These are phyloP conservation scores for Talaromyces proteolyticus DNA, from an alignment of 495 filamentous ascomycete genomes.

Conservation along the genomic window DNA sequence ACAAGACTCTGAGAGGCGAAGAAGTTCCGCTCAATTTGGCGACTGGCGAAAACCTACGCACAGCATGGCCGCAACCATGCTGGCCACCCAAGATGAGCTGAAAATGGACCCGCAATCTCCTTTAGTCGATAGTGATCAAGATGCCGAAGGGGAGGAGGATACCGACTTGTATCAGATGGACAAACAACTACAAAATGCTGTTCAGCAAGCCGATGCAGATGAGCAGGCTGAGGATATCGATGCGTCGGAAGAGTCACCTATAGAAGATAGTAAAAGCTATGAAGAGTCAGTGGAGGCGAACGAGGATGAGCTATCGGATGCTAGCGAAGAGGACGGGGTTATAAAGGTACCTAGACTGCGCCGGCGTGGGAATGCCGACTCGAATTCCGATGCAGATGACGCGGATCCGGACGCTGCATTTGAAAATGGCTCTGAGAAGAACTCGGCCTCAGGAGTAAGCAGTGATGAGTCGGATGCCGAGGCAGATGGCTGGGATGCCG, in stretches of 20 bases:
- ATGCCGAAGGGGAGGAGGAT: conserved; percentile 48
- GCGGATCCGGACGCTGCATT: conserved; percentile 36
- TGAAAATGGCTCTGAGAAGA: conserved; percentile 32
- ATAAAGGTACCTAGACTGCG: conserved; percentile 21
- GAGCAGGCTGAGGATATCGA: conserved; percentile 39
- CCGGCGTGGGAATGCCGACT: conserved; percentile 16
- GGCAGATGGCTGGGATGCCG: conserved; percentile 59
- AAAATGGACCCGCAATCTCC: conserved; percentile 27
- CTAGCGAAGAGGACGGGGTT: conserved; percentile 38
- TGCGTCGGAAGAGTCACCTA: conserved; percentile 24
- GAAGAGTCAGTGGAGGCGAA: conserved; percentile 34
- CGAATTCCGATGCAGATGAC: conserved; percentile 22
- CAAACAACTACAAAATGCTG: conserved; percentile 42
- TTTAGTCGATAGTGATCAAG: conserved; percentile 41
- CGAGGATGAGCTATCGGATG: conserved; percentile 29
- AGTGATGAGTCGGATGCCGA: conserved; percentile 63
- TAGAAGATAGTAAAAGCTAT: conserved; percentile 5
- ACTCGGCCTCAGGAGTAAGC: conserved; percentile 48
- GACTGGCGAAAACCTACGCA: conserved; percentile 32
- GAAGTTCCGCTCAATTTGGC: conserved; percentile 32
- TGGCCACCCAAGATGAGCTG: conserved; percentile 34
- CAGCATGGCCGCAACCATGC: conserved; percentile 42
- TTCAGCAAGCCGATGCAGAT: conserved; percentile 47
- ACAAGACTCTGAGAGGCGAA: background rate
- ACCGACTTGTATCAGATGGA: conserved; percentile 43